Evolutionary conservation across 2,329 filamentous ascomycete genomes (phyloP), one percentile per base, ranked within the genome.

Genomic region (Arthrobotrys pseudoclavata): DNA sequence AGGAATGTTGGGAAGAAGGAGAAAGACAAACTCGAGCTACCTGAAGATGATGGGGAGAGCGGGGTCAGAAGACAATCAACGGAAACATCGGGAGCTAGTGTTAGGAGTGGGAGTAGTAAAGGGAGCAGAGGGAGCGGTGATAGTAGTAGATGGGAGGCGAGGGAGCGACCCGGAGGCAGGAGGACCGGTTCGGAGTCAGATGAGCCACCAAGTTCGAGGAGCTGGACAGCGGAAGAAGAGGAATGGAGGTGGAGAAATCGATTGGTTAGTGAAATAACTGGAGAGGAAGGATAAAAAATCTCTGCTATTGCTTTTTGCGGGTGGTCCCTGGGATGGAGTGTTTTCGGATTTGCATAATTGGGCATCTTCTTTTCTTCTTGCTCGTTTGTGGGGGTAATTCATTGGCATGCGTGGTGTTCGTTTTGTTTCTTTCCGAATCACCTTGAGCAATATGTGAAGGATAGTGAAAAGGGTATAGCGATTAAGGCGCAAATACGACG

Each of bases 21-120:
- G 40, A 80, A 79, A 72, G 66, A 79, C 63, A 79, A 70, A 42
- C 72, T 80, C 3, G 79, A 81, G 31, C 64, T 80, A 47, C 79
- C 79, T n/a, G 80, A 81, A 42, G 70, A 69, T 76, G 67, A 80
- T 52, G 69, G 79, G 55, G 57, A 80, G 66, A 52, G 79, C 66
- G 20, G 57, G 47, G 40, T 68, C 64, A 79, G 79, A 63, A 62
- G 70, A 60, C n/a, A 53, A 20, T 69, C 66, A 5, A 42, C 62
- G 2, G 69, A 31, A 45, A 76, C 64, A n/a, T 66, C 66, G 4
- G 50, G 42, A 18, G 72, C 57, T 13, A 76, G 66, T 22, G 52
- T 76, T n/a, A 57, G 66, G 40, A 76, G 61, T 26, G 55, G 57
- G 5, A 55, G 68, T 47, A 70, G 71, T 24, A 62, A 40, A 37